Evolutionary conservation across 2,329 filamentous ascomycete species (phyloP).

Genomic region (Claviceps humidiphila): DNA sequence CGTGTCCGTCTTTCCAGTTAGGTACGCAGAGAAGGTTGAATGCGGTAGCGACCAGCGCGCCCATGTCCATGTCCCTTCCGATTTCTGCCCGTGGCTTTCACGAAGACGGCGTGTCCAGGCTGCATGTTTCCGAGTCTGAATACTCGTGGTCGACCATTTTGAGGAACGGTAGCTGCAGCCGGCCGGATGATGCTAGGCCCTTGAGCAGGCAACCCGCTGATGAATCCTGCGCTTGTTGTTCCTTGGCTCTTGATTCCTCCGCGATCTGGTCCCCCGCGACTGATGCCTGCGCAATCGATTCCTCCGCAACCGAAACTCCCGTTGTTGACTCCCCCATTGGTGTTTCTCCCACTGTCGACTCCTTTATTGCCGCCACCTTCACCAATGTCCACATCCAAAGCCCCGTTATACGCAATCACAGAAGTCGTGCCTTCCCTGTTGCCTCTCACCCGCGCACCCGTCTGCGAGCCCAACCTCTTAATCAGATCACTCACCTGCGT

Average conservation of each 20-base stretch:
- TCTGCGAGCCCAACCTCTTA: conserved; percentile 35
- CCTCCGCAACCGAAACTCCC: background rate
- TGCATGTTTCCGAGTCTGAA: background rate
- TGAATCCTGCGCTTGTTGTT: too few species aligned
- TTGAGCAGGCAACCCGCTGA: too few species aligned
- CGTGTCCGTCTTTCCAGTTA: too few species aligned
- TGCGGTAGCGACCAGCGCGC: background rate
- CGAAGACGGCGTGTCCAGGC: background rate
- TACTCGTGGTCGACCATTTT: background rate
- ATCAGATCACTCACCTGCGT: conserved; percentile 31
- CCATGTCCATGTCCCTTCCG: background rate
- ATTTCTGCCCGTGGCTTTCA: background rate
- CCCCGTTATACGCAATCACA: conserved; percentile 45
- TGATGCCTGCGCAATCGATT: background rate
- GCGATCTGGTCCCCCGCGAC: too few species aligned
- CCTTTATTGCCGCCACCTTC: conserved; percentile 5
- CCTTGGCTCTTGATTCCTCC: background rate
- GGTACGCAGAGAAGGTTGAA: too few species aligned
- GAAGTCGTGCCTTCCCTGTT: conserved; percentile 33
- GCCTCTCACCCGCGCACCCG: conserved; percentile 29
- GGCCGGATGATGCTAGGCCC: too few species aligned
- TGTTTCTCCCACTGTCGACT: background rate
- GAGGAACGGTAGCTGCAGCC: background rate
- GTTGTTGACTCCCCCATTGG: background rate
- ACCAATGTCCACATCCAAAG: background rate